A percentile compares a stretch with the other conserved stretches of the same genome.
Evolutionary conservation across 1,139 yeast species (phyloP).

Genomic region (Eremothecium gossypii): DNA sequence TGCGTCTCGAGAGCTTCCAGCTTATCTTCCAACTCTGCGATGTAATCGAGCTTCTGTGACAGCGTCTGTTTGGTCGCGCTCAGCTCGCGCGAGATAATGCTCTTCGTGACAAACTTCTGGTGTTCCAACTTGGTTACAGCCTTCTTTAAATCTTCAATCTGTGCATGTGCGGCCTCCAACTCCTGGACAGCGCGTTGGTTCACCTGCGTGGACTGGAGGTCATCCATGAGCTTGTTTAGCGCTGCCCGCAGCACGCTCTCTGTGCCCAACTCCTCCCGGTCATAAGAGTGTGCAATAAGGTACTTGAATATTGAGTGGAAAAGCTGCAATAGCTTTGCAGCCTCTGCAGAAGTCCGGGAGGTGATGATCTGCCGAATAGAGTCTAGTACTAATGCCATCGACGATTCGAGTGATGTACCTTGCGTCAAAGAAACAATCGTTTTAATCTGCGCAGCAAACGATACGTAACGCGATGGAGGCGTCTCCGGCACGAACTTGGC

Average conservation of each 20-base stretch:
- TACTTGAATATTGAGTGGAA: constrained; percentile 66
- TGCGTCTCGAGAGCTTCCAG: constrained; percentile 36
- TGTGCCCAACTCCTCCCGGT: constrained; percentile 35
- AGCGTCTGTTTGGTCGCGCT: constrained; percentile 50
- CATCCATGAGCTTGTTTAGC: constrained; percentile 60
- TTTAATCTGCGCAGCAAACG: constrained; percentile 16
- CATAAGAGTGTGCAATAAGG: constrained; percentile 43
- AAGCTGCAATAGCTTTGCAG: constrained; percentile 31
- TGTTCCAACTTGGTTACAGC: constrained; percentile 62
- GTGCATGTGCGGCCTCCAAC: constrained; percentile 39
- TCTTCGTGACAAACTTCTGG: constrained; percentile 43
- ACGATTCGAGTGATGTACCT: constrained; percentile 21
- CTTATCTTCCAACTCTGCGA: constrained; percentile 38
- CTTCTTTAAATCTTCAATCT: constrained; percentile 41
- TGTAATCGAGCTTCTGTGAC: constrained; percentile 45
- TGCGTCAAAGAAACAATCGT: constrained; percentile 16
- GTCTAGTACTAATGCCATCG: constrained; percentile 16
- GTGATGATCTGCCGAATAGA: constrained; percentile 15
- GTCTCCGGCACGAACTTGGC: constrained; percentile 25
- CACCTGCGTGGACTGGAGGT: constrained; percentile 75
- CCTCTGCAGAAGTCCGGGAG: constrained; percentile 26
- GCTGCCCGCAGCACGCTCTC: constrained; percentile 65
- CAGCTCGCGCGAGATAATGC: constrained; percentile 62
- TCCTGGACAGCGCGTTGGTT: constrained; percentile 70
- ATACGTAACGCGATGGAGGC: constrained; percentile 3